Percentiles rank a stretch among this genome's conserved stretches.
These are phyloP conservation scores for Scopulariopsis brevicaulis DNA, from an alignment of 2,329 filamentous ascomycete species.

Conservation along the genomic window DNA sequence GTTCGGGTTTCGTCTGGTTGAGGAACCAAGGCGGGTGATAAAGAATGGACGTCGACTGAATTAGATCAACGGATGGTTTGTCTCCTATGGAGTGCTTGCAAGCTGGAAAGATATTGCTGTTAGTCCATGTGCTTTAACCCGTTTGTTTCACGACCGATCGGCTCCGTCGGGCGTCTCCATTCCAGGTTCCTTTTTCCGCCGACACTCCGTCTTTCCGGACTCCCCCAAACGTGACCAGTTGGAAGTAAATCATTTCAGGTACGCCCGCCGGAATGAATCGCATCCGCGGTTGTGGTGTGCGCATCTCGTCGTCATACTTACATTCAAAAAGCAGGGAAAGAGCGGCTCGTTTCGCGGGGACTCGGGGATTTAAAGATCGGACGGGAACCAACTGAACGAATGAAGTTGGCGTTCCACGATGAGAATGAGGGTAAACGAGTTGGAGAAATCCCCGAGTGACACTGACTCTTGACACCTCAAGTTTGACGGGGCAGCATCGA, in stretches of 20 bases:
- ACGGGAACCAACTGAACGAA: slow-evolving; percentile 6
- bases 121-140: not conserved
- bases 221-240: not conserved
- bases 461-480: slow-evolving; percentile 1
- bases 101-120: slow-evolving; percentile 2
- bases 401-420: slow-evolving; percentile 6
- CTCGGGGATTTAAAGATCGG: not conserved
- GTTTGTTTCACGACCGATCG: not conserved
- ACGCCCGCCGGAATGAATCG: not conserved
- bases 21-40: not conserved
- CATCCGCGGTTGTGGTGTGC: not conserved
- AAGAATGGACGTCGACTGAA: slow-evolving; percentile 1
- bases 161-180: not conserved
- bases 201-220: not conserved
- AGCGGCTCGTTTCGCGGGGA: not conserved
- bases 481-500: not conserved
- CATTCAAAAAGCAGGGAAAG: not conserved
- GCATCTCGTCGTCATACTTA: slow-evolving; percentile 2
- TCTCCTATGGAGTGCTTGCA: slow-evolving; percentile 1
- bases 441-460: not conserved
- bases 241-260: not conserved
- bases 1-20: not conserved
- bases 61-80: not conserved
- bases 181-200: not conserved
- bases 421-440: not conserved